These are phyloP conservation scores for Dacryopinax primogenitus DNA, from an alignment of 768 basidiomycete genomes.

Conservation along the genomic window DNA sequence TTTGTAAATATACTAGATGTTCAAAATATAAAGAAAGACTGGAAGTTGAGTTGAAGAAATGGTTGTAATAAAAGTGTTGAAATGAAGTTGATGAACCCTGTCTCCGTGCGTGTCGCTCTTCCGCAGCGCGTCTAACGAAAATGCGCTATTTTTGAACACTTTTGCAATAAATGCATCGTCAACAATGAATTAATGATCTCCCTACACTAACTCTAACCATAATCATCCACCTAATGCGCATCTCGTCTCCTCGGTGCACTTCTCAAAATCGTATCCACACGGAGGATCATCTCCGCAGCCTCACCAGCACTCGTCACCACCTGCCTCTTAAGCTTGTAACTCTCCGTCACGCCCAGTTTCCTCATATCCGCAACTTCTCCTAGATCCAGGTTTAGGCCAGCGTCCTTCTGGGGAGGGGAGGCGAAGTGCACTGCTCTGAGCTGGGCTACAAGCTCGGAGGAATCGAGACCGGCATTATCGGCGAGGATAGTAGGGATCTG, in stretches of 20 bases:
- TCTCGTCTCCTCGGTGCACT: constrained; percentile 77
- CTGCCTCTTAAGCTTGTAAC: constrained; percentile 92
- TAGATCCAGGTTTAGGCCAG: constrained; percentile 85
- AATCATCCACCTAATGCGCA: constrained; percentile 26
- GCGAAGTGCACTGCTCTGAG: constrained; percentile 91
- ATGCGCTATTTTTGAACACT: no score
- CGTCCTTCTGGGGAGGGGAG: constrained; percentile 49
- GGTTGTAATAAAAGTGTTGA: no score
- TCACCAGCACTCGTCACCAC: constrained; percentile 90
- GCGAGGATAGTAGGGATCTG: constrained; percentile 92
- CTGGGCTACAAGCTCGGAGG: constrained; percentile 82
- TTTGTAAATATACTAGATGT: no score
- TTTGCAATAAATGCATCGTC: no score
- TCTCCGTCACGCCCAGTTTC: constrained; percentile 81
- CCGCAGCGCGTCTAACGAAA: no score
- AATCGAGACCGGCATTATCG: constrained; percentile 96
- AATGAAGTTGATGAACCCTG: no score
- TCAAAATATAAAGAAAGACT: no score
- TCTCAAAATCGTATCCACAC: constrained; percentile 86
- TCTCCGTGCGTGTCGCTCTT: no score
- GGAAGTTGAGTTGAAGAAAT: no score
- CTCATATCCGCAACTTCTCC: constrained; percentile 81
- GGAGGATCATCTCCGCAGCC: constrained; percentile 96
- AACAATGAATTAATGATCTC: no score
- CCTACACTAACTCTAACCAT: background rate